Evolutionary conservation across 2,329 filamentous ascomycete species (phyloP), one percentile per base, ranked within the genome.

Genomic region (Colletotrichum karsti): DNA sequence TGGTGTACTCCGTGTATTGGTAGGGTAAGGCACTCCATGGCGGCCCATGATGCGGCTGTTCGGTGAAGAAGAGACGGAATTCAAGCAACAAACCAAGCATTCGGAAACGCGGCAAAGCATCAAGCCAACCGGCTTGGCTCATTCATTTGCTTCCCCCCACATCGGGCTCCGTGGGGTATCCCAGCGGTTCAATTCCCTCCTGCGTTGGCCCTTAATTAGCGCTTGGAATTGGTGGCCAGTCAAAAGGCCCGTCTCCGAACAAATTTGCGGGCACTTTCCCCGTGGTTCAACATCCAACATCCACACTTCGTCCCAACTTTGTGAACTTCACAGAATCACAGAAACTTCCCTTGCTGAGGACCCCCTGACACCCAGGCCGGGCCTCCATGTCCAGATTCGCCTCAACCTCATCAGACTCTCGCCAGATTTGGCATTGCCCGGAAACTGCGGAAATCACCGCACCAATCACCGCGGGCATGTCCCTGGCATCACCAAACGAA

Each of bases 91-190:
- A 41, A 62, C 30, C 57, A 63, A 67, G 63, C 63, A 33, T 67
- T 67, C 51, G 51, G 59, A 57, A 37, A 53, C 51, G 42, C 58
- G 58, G 59, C 58, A 63, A 24, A 41, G 35, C 42, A 57, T 18
- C 13, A 58, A 55, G 59, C 64, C 59, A 63, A 46, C 59, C 59
- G 57, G 57, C 57, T 66, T 66, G 63, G 63, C 57, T 55, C 44
- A 26, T 15, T 10, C 12, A 26, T 20, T 26, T 20, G 35, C 26
- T 20, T 10, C 18, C 24, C 63, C 63, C 63, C 63, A 66, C 57
- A 56, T 7, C 22, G 24, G 22, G 22, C 20, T 46, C 13, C 61
- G 53, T 58, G 62, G 55, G 62, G 35, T 41, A 56, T 33, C 57
- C 48, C 42, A 50, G 58, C 22, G 30, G 5, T 35, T 28, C 33